phyloP scores from a whole-genome alignment of 345 rosid genomes.

The Salix koriyanagi region DNA sequence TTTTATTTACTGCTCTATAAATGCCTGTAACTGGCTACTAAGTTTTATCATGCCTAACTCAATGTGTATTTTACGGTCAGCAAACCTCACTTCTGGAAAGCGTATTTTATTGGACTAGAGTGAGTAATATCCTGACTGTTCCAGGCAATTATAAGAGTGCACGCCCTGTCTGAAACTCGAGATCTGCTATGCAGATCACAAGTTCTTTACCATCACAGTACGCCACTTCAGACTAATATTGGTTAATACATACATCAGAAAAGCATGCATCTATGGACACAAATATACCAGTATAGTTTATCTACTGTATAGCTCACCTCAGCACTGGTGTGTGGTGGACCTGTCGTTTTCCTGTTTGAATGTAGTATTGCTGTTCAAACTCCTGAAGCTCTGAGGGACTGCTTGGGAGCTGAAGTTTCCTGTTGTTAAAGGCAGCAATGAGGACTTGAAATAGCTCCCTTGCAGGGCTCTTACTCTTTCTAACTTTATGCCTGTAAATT shows the following conservation, averaged over 20 bases:
- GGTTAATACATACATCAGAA: too few species aligned
- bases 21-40: neutral
- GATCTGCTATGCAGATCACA: too few species aligned
- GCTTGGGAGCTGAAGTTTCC: constrained; percentile 51
- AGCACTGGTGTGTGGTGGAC: constrained; percentile 58
- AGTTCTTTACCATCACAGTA: too few species aligned
- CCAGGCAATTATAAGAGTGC: too few species aligned
- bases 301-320: constrained; percentile 36
- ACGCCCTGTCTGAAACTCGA: too few species aligned
- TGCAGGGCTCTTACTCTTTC: constrained; percentile 59
- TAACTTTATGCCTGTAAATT: constrained; percentile 65
- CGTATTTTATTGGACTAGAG: too few species aligned
- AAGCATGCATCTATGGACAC: too few species aligned
- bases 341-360: constrained; percentile 52
- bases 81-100: too few species aligned
- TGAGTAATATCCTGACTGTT: too few species aligned
- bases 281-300: neutral
- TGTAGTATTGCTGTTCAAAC: constrained; percentile 48
- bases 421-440: constrained; percentile 48
- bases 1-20: too few species aligned
- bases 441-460: constrained; percentile 55
- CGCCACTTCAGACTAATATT: too few species aligned
- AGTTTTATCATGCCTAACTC: neutral
- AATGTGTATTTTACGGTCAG: too few species aligned
- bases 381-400: constrained; percentile 57